A percentile compares a stretch with the other conserved stretches of the same genome.
Conservation (phyloP, 73 alveolate species). For the Tetrahymena borealis region DNA sequence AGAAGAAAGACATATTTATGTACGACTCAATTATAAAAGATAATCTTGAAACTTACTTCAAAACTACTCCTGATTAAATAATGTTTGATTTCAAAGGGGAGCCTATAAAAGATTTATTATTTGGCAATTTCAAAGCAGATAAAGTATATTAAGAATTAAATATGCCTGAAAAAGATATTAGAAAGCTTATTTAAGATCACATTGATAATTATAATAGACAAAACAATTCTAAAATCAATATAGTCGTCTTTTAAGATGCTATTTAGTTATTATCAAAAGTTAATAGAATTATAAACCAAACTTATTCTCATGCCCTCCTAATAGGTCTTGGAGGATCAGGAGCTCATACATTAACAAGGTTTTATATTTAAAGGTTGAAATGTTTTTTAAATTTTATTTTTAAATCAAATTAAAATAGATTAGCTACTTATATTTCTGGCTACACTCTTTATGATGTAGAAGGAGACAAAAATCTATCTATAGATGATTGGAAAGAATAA, state of each 20-base stretch:
- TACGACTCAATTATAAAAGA: constrained; percentile 55
- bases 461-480: constrained; percentile 69
- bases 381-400: neutral
- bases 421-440: constrained; percentile 65
- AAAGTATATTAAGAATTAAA: neutral
- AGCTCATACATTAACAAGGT: constrained; percentile 41
- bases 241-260: constrained; percentile 80
- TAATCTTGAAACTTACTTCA: constrained; percentile 55
- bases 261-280: constrained; percentile 72
- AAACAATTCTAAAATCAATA: constrained; percentile 52
- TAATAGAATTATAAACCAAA: constrained; percentile 71
- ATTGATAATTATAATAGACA: neutral
- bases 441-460: constrained; percentile 75
- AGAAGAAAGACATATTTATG: constrained; percentile 73
- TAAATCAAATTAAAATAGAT: neutral
- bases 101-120: neutral
- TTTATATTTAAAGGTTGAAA: constrained; percentile 47
- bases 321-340: constrained; percentile 86
- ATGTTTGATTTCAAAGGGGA: neutral
- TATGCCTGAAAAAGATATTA: neutral
- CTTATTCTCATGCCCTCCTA: constrained; percentile 77
- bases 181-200: neutral
- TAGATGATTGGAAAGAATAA: constrained; percentile 79
- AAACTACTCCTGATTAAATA: neutral
- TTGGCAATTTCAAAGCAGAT: neutral